Percentiles rank a stretch among this genome's conserved stretches.
phyloP scores from a whole-genome alignment of 2,329 filamentous ascomycete species.

The Hypoxylon rubiginosum region DNA sequence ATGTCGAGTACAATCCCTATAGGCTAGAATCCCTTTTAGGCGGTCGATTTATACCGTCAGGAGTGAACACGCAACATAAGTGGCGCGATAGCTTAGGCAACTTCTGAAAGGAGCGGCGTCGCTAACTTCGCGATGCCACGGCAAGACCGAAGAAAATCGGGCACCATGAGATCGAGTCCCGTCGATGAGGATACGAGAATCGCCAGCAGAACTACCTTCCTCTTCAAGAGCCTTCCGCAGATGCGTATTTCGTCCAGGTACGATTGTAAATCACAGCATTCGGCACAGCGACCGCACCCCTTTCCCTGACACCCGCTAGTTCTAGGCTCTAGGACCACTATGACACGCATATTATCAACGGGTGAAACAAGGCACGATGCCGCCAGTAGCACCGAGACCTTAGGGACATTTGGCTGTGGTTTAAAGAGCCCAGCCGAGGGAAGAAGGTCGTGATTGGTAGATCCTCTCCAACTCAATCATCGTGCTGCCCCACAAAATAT shows the following conservation, averaged over 20 bases:
- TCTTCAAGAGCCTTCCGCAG: constrained; percentile 42
- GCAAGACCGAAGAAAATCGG: constrained; percentile 24
- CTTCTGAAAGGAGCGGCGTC: background rate
- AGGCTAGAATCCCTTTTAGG: background rate
- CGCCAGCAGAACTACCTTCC: constrained; percentile 41
- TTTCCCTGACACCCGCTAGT: constrained; percentile 22
- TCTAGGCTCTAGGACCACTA: constrained; percentile 32
- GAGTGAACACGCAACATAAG: background rate
- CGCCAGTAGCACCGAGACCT: constrained; percentile 16
- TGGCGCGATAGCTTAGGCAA: constrained; percentile 8
- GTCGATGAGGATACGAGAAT: constrained; percentile 20
- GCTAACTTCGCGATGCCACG: constrained; percentile 6
- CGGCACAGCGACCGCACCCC: constrained; percentile 23
- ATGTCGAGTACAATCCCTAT: constrained; percentile 3
- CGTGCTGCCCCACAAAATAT: constrained; percentile 37
- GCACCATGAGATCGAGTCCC: constrained; percentile 22
- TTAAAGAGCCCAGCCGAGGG: constrained; percentile 14
- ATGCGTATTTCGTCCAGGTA: constrained; percentile 23
- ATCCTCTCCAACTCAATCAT: constrained; percentile 20
- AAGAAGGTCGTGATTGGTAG: constrained; percentile 28
- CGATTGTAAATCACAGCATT: constrained; percentile 27
- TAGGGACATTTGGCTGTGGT: constrained; percentile 4
- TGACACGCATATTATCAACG: constrained; percentile 27
- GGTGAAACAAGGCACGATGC: constrained; percentile 19
- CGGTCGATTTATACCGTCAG: background rate